phyloP scores from a whole-genome alignment of 2,329 filamentous ascomycete genomes.

The Trichophyton mentagrophytes region DNA sequence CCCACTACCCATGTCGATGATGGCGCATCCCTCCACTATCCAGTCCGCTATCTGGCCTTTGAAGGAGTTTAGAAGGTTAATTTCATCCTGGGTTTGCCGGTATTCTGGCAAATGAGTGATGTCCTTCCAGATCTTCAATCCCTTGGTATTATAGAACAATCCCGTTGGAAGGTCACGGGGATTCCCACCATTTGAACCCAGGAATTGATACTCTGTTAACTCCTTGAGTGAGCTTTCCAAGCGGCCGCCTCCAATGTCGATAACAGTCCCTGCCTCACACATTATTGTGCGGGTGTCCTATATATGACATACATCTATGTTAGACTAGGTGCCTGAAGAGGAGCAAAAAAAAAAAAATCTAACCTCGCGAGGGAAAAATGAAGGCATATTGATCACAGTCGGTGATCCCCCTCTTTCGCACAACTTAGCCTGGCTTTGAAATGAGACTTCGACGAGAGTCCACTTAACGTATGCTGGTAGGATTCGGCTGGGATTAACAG shows the following conservation, averaged over 20 bases:
- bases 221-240: not conserved
- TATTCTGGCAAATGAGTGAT: conserved; percentile 4
- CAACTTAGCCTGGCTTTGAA: not conserved
- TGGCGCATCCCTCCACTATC: not conserved
- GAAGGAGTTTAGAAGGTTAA: not conserved
- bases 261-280: conserved; percentile 7
- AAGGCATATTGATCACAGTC: not conserved
- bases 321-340: not conserved
- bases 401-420: not conserved
- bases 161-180: not conserved
- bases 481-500: not conserved
- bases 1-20: conserved; percentile 7
- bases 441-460: not conserved
- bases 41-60: not conserved
- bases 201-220: not conserved
- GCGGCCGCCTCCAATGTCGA: conserved; percentile 4
- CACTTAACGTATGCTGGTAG: not conserved
- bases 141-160: conserved; percentile 3
- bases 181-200: not conserved
- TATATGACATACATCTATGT: not conserved
- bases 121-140: not conserved
- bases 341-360: not conserved
- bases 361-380: not conserved
- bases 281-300: not conserved
- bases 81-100: conserved; percentile 4